Percentiles rank a stretch among this genome's conserved stretches.
These are phyloP conservation scores for Phascolomyces articulosus DNA, from an alignment of 371 early-diverging fungal species.

Conservation along the genomic window DNA sequence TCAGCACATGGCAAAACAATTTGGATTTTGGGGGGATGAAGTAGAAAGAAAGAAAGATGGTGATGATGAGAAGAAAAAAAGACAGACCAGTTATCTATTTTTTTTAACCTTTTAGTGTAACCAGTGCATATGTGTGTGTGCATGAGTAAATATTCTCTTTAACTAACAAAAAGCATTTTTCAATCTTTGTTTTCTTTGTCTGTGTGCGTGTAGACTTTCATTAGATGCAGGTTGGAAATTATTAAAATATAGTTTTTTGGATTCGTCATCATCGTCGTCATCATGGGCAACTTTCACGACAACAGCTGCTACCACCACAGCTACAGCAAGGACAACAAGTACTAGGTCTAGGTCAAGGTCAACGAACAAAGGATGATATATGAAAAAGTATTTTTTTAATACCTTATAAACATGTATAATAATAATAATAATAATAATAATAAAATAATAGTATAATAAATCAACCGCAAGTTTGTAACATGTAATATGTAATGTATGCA, in stretches of 20 bases:
- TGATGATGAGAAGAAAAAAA: neutral
- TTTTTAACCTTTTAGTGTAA: neutral
- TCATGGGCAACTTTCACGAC: no score
- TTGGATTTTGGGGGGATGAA: neutral
- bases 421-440: neutral
- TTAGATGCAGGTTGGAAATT: conserved; percentile 3
- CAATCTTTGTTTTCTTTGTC: no score
- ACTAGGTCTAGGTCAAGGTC: no score
- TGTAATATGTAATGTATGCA: neutral
- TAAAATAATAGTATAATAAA: neutral
- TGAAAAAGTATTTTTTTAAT: no score
- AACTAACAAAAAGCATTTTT: no score
- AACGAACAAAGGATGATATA: no score
- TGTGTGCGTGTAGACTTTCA: conserved; percentile 1
- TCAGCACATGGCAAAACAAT: neutral
- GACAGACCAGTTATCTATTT: neutral
- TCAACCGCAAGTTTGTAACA: neutral
- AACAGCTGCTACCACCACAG: neutral
- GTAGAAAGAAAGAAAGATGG: no score
- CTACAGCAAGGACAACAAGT: neutral
- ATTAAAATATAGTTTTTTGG: neutral
- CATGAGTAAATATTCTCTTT: neutral
- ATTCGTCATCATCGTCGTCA: neutral
- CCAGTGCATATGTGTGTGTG: neutral
- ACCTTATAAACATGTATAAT: neutral